Percentiles rank a stretch among this genome's conserved stretches.
phyloP scores from a whole-genome alignment of 331 rosid species.

The Quercus lobata region DNA sequence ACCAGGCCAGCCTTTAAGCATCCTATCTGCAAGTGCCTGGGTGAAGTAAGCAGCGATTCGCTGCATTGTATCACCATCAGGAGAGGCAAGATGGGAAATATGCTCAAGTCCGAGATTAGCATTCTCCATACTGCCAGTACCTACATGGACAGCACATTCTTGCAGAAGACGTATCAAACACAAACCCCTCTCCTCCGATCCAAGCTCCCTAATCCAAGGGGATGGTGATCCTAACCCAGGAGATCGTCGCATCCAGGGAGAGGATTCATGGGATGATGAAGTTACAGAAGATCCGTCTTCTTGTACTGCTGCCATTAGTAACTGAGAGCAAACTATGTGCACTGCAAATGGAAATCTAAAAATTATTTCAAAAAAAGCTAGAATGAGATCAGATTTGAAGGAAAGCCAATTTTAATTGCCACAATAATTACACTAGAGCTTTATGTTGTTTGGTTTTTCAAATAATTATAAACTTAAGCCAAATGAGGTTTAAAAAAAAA shows the following conservation, averaged over 20 bases:
- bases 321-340: not conserved
- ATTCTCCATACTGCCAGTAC: constrained; percentile 63
- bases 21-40: constrained; percentile 68
- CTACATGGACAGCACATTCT: constrained; percentile 67
- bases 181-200: constrained; percentile 52
- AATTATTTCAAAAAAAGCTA: not conserved
- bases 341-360: constrained; percentile 5
- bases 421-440: not conserved
- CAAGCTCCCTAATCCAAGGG: constrained; percentile 55
- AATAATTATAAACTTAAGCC: not conserved
- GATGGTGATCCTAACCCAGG: constrained; percentile 55
- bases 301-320: not conserved
- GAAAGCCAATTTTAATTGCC: not conserved
- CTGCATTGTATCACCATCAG: constrained; percentile 71
- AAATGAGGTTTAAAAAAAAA: not conserved
- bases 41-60: constrained; percentile 75
- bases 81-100: constrained; percentile 65
- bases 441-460: not conserved
- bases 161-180: constrained; percentile 51
- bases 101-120: constrained; percentile 68
- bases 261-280: constrained; percentile 20
- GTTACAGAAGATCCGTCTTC: constrained; percentile 41
- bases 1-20: constrained; percentile 68
- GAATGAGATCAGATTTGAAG: not conserved
- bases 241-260: constrained; percentile 33